Percentiles rank a stretch among this genome's conserved stretches.
Evolutionary conservation across 495 filamentous ascomycete genomes (phyloP).

Genomic region (Podospora didyma): DNA sequence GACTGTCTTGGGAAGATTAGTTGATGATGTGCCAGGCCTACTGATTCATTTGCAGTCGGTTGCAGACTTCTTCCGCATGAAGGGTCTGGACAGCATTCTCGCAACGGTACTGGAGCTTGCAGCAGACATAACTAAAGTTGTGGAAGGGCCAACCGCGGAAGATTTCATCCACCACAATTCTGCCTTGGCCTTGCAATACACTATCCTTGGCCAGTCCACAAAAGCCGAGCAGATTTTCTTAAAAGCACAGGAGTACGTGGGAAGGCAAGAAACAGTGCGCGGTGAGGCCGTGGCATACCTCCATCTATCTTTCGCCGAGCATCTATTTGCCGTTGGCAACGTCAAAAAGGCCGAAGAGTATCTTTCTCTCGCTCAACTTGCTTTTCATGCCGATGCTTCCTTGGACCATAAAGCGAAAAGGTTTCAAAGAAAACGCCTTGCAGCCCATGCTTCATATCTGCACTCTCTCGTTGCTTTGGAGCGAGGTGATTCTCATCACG

Average conservation of each 20-base stretch:
- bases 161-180: slow-evolving; percentile 56
- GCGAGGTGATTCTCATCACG: slow-evolving; percentile 58
- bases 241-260: slow-evolving; percentile 46
- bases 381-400: slow-evolving; percentile 17
- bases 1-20: slow-evolving; percentile 45
- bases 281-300: slow-evolving; percentile 47
- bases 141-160: slow-evolving; percentile 46
- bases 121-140: slow-evolving; percentile 52
- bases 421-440: slow-evolving; percentile 34
- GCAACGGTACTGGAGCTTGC: slow-evolving; percentile 44
- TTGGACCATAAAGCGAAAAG: slow-evolving; percentile 16
- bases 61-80: slow-evolving; percentile 75
- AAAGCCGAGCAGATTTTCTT: slow-evolving; percentile 65
- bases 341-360: slow-evolving; percentile 52
- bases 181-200: slow-evolving; percentile 64
- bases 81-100: slow-evolving; percentile 51
- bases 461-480: slow-evolving; percentile 62
- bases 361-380: slow-evolving; percentile 33
- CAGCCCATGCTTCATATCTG: slow-evolving; percentile 52
- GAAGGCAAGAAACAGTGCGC: slow-evolving; percentile 5
- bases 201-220: slow-evolving; percentile 70
- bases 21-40: slow-evolving; percentile 61
- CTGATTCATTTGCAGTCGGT: slow-evolving; percentile 61
- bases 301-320: slow-evolving; percentile 70
- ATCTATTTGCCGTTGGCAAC: slow-evolving; percentile 64